These are phyloP conservation scores for Rubroboletus pulcherrimus DNA, from an alignment of 768 basidiomycete genomes.

Conservation along the genomic window DNA sequence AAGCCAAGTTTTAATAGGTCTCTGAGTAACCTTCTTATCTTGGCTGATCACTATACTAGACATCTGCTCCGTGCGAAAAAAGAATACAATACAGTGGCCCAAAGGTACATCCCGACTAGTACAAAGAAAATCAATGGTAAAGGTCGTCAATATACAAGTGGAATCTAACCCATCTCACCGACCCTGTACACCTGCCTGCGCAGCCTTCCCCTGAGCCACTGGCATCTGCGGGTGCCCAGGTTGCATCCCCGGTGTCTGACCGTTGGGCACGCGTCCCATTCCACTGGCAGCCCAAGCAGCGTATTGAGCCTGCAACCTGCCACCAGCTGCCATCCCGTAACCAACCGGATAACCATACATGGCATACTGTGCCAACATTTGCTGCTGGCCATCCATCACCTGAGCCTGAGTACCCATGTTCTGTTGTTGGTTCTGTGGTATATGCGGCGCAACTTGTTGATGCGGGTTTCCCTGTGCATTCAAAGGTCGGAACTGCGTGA, in stretches of 20 bases:
- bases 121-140: conserved; percentile 2
- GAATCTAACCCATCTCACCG: conserved; percentile 22
- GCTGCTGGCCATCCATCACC: conserved; percentile 26
- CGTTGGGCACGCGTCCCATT: conserved; percentile 23
- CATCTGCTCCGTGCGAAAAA: background rate
- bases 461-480: conserved; percentile 26
- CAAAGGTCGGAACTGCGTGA: conserved; percentile 33
- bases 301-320: conserved; percentile 21
- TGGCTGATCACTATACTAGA: conserved; percentile 14
- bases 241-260: conserved; percentile 28
- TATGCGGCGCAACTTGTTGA: conserved; percentile 22
- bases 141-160: conserved; percentile 2
- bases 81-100: conserved; percentile 12
- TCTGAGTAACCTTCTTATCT: conserved; percentile 12
- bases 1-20: background rate
- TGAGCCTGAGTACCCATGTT: conserved; percentile 23
- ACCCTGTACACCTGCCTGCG: conserved; percentile 32
- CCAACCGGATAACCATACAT: conserved; percentile 26
- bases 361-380: conserved; percentile 29
- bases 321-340: conserved; percentile 18
- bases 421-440: conserved; percentile 29
- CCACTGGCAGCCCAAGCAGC: conserved; percentile 21
- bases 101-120: conserved; percentile 3
- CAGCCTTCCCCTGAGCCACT: conserved; percentile 30
- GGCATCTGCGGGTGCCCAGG: conserved; percentile 29